Conservation (phyloP, 2,329 filamentous ascomycete species). For the Neopestalotiopsis sp. region DNA sequence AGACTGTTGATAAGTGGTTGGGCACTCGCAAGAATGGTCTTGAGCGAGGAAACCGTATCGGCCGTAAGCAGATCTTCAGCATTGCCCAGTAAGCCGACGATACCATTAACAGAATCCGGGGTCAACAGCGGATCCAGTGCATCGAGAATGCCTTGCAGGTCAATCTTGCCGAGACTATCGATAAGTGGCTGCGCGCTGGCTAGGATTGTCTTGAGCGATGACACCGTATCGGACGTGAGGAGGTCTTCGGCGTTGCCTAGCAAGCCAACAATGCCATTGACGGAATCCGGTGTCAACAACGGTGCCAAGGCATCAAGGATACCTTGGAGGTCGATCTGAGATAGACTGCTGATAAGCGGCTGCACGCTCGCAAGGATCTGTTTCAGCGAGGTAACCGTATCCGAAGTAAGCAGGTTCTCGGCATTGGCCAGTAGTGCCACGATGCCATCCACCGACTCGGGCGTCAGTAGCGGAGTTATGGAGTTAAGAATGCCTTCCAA, state of each 20-base stretch:
- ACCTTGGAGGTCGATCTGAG: conserved; percentile 34
- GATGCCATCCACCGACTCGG: conserved; percentile 33
- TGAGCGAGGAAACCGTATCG: conserved; percentile 29
- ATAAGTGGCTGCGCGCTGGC: conserved; percentile 19
- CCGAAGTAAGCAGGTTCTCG: conserved; percentile 27
- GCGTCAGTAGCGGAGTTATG: conserved; percentile 38
- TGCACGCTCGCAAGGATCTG: conserved; percentile 29
- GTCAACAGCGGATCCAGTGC: conserved; percentile 40
- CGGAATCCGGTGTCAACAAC: conserved; percentile 37
- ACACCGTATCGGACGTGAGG: conserved; percentile 31
- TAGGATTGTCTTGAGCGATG: conserved; percentile 26
- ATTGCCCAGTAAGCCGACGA: conserved; percentile 39
- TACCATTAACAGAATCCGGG: conserved; percentile 30
- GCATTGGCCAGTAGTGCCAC: conserved; percentile 38
- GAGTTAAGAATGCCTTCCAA: conserved; percentile 38
- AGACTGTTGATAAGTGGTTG: conserved; percentile 35
- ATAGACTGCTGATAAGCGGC: conserved; percentile 35
- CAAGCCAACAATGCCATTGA: conserved; percentile 35
- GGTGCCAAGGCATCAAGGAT: conserved; percentile 34
- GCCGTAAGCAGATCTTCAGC: conserved; percentile 29
- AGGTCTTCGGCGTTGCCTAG: conserved; percentile 34
- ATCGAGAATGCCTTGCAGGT: conserved; percentile 38
- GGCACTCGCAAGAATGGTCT: conserved; percentile 29
- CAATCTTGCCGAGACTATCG: conserved; percentile 32
- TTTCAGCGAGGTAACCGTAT: conserved; percentile 30